phyloP scores from a whole-genome alignment of 306 rosid species.

The Dalbergia cochinchinensis region DNA sequence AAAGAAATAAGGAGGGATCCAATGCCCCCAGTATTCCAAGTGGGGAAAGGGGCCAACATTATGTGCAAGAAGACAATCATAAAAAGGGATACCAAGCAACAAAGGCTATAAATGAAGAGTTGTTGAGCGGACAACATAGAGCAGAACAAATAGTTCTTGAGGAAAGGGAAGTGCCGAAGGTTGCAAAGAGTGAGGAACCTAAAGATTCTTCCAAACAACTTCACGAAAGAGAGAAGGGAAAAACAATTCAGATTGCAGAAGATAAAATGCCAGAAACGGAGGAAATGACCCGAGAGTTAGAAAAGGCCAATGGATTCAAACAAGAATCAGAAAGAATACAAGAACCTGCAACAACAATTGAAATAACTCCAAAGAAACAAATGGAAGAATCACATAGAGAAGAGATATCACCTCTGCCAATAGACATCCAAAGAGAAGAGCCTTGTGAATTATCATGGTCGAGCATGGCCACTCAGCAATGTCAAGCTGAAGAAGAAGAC shows the following conservation, averaged over 20 bases:
- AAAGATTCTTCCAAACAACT: constrained; percentile 22
- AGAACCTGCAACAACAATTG: constrained; percentile 4
- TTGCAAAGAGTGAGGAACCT: constrained; percentile 36
- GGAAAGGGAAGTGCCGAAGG: background rate
- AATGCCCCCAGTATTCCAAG: background rate
- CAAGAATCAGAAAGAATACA: constrained; percentile 28
- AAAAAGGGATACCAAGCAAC: constrained; percentile 29
- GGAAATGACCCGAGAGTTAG: constrained; percentile 26
- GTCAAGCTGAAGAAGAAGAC: constrained; percentile 17
- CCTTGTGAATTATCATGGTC: constrained; percentile 34
- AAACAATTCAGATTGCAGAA: constrained; percentile 19
- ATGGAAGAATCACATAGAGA: constrained; percentile 26
- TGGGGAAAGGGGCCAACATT: constrained; percentile 23
- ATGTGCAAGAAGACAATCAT: constrained; percentile 31
- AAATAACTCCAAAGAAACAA: constrained; percentile 33
- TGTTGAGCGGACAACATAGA: background rate
- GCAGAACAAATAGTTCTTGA: constrained; percentile 11
- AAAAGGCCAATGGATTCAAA: constrained; percentile 21
- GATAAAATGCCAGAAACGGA: constrained; percentile 34
- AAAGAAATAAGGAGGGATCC: background rate
- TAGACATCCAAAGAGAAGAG: constrained; percentile 34
- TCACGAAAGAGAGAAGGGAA: constrained; percentile 3
- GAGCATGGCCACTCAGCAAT: constrained; percentile 39
- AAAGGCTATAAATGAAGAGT: constrained; percentile 32
- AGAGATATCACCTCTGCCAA: constrained; percentile 15